Percentiles rank a stretch among this genome's conserved stretches.
These are phyloP conservation scores for Puccinia triticina DNA, from an alignment of 1,284 basidiomycete genomes.

Conservation along the genomic window DNA sequence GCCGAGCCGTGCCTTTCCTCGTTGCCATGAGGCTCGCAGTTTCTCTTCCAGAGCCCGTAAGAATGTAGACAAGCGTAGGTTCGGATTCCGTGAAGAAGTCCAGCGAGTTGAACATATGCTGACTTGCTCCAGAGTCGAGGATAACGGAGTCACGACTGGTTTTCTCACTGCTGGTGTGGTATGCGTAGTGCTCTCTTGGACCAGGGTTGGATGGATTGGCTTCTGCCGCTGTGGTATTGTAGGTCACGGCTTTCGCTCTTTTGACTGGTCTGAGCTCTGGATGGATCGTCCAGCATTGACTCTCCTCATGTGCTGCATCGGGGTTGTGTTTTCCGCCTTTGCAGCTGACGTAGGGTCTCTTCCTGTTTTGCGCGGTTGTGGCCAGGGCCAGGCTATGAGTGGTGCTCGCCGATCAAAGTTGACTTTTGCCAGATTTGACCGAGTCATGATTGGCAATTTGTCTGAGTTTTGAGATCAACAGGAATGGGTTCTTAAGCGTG, in stretches of 20 bases:
- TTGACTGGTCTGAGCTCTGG: not conserved
- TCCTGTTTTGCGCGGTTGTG: not conserved
- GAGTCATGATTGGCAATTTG: not conserved
- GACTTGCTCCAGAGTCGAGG: not conserved
- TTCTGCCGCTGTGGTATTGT: too few relatives aligned
- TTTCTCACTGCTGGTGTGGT: not conserved
- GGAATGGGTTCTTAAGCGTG: not conserved
- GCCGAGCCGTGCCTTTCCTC: not conserved
- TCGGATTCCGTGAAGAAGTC: not conserved
- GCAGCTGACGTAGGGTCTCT: not conserved
- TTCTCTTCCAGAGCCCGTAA: not conserved
- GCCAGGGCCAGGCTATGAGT: not conserved
- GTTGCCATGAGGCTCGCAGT: not conserved
- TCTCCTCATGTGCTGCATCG: not conserved
- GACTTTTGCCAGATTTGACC: too few relatives aligned
- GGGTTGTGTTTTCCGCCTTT: not conserved
- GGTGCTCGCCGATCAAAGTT: too few relatives aligned
- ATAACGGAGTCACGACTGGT: not conserved
- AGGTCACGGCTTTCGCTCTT: too few relatives aligned
- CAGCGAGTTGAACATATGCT: conserved; percentile 3
- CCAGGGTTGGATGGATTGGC: too few relatives aligned
- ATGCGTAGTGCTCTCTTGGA: too few relatives aligned
- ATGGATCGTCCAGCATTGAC: not conserved
- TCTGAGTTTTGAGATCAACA: not conserved
- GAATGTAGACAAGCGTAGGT: not conserved